phyloP scores from a whole-genome alignment of 1,139 yeast genomes.

The Saccharomyces uvarum region DNA sequence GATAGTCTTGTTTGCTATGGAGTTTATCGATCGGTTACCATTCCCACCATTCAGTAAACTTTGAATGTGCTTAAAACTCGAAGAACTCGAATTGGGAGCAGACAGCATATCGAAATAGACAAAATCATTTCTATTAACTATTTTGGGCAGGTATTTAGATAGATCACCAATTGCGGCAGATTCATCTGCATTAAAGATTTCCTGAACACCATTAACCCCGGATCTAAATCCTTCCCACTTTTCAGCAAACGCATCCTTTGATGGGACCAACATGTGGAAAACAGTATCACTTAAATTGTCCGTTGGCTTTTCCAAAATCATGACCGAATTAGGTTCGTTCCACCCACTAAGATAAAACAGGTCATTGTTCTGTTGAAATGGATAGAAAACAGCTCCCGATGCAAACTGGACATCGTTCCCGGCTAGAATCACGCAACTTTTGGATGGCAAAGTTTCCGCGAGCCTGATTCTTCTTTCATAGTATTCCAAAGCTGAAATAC shows the following conservation, averaged over 20 bases:
- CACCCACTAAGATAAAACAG: slow-evolving; percentile 84
- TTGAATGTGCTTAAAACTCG: not conserved
- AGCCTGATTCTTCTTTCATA: slow-evolving; percentile 58
- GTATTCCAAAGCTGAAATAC: slow-evolving; percentile 78
- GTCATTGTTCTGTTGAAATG: slow-evolving; percentile 88
- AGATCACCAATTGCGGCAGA: slow-evolving; percentile 47
- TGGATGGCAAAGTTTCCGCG: slow-evolving; percentile 50
- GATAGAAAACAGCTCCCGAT: slow-evolving; percentile 84
- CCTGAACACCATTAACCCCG: slow-evolving; percentile 75
- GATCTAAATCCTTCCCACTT: slow-evolving; percentile 93
- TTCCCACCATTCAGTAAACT: slow-evolving; percentile 27
- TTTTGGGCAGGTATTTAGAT: slow-evolving; percentile 38
- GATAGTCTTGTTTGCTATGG: slow-evolving; percentile 17
- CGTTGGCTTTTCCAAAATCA: slow-evolving; percentile 59
- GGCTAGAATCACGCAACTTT: slow-evolving; percentile 64
- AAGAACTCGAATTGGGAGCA: not conserved
- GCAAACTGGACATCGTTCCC: slow-evolving; percentile 71
- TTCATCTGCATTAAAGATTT: slow-evolving; percentile 80
- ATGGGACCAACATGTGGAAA: slow-evolving; percentile 79
- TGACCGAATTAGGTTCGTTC: slow-evolving; percentile 83
- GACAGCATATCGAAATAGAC: slow-evolving; percentile 42
- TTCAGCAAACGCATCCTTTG: slow-evolving; percentile 67
- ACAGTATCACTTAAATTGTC: slow-evolving; percentile 46
- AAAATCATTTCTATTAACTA: slow-evolving; percentile 42
- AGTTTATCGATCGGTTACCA: not conserved